phyloP scores from a whole-genome alignment of 345 rosid species.

The Ceriops zippeliana region DNA sequence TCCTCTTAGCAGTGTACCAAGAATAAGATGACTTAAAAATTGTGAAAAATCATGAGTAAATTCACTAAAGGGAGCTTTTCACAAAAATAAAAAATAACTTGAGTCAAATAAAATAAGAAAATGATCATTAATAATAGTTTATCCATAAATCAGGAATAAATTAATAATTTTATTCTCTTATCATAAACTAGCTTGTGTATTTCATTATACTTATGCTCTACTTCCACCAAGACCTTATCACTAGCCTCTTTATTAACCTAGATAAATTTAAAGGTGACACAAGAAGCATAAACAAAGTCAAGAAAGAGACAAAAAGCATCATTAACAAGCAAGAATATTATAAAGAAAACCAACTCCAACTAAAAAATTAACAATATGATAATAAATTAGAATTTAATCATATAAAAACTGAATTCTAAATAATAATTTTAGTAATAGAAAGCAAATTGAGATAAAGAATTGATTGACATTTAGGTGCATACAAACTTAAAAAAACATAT shows the following conservation, averaged over 20 bases:
- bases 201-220: slow-evolving; percentile 80
- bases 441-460: too few relatives aligned
- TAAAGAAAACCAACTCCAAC: too few relatives aligned
- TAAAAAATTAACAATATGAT: too few relatives aligned
- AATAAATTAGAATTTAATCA: too few relatives aligned
- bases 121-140: slow-evolving; percentile 61
- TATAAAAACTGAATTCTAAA: too few relatives aligned
- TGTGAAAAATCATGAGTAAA: slow-evolving; percentile 23
- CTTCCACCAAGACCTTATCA: slow-evolving; percentile 84
- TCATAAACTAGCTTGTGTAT: slow-evolving; percentile 80
- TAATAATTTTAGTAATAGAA: too few relatives aligned
- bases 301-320: too few relatives aligned
- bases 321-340: too few relatives aligned
- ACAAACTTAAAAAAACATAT: too few relatives aligned
- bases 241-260: slow-evolving; percentile 13
- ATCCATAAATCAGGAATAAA: slow-evolving; percentile 85
- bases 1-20: slow-evolving; percentile 71
- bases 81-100: neutral
- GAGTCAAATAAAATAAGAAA: neutral
- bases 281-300: too few relatives aligned
- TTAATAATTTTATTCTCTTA: slow-evolving; percentile 57
- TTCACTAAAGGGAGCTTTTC: neutral
- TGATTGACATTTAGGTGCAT: too few relatives aligned
- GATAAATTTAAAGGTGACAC: too few relatives aligned
- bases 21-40: slow-evolving; percentile 84